Base-by-base conservation (phyloP, 2,329 filamentous ascomycete species). In the Botryosphaeria agaves region DNA sequence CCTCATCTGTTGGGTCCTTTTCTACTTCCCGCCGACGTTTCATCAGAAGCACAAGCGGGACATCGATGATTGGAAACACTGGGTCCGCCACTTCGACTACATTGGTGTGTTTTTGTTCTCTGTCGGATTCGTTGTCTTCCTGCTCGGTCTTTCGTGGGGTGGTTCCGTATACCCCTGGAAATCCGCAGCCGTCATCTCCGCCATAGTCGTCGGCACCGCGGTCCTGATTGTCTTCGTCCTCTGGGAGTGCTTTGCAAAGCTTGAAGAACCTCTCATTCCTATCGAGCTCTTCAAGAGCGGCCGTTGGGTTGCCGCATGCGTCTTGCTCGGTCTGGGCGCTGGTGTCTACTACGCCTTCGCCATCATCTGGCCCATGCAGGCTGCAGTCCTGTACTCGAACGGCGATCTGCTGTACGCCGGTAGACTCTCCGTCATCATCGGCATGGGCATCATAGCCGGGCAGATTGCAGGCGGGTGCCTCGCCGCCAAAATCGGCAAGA, bases 261-360 rank as follows among this genome's bases (percentile, higher is more conserved):
- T 44, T 16, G 42, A 49, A 28, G 44, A 50, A 28, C 51, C 52
- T 1, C 38, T 55, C 3, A 45, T 55, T 14, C 51, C 52, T 2
- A 47, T 54, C 37, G 45, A 46, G 19, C 37, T 55, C 16, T 54
- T 55, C 39, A 42, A 35, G 17, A 52, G 52, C 32, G 25, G 34
- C 3, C 37, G 40, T n/a, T 55, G 47, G 41, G 35, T 42, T 15
- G 40, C 38, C 12, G 35, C 41, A 11, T 37, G 37, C 33, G 30
- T 51, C n/a, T 37, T 45, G 18, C 40, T 47, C 7, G 43, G 42
- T 6, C 34, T 51, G n/a, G 49, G 42, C 4, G 48, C 48, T 5
- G 39, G 42, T 9, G 44, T 53, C 18, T 54, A 51, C 37, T 52
- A 54, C 34, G 43, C 45, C 2, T 46, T 48, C 28, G 40, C 45